Percentiles rank a stretch among this genome's conserved stretches.
phyloP scores from a whole-genome alignment of 108 stramenopile genomes.

The Nannochloropsis gaditana region DNA sequence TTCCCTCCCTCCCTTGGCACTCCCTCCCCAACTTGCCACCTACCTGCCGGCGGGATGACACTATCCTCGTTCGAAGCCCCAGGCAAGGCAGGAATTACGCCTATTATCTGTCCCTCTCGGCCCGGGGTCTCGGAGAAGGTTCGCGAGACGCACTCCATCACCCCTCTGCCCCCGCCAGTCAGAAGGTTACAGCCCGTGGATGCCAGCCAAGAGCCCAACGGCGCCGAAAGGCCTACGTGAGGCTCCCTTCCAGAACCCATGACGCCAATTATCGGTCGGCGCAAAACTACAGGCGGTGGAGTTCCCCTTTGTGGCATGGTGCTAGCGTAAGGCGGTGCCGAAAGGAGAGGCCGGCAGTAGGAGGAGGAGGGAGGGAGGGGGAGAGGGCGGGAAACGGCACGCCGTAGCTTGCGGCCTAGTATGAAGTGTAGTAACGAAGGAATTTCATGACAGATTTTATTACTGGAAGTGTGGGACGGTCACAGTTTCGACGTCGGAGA shows the following conservation, averaged over 20 bases:
- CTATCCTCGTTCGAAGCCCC: not conserved
- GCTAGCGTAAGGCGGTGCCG: not conserved
- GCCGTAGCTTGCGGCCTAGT: not conserved
- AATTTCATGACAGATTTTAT: too few species aligned
- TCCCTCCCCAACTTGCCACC: not conserved
- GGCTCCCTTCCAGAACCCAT: not conserved
- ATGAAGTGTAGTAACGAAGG: too few species aligned
- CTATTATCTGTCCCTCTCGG: constrained; percentile 15
- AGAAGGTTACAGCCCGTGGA: constrained; percentile 14
- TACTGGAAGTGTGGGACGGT: too few species aligned
- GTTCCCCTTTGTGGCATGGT: not conserved
- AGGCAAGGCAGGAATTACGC: constrained; percentile 10
- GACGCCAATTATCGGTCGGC: not conserved
- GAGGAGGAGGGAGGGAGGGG: not conserved
- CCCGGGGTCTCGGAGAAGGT: not conserved
- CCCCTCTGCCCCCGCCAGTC: not conserved
- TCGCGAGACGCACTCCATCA: constrained; percentile 1
- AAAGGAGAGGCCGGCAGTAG: not conserved
- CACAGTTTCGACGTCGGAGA: too few species aligned
- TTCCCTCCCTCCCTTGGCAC: not conserved
- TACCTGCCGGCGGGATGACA: constrained; percentile 13
- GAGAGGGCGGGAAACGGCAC: not conserved
- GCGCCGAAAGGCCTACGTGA: not conserved
- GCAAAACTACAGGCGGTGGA: not conserved
- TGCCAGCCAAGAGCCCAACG: not conserved